Base-by-base conservation (phyloP, 768 basidiomycete genomes). In the Leccinum truebloodii region DNA sequence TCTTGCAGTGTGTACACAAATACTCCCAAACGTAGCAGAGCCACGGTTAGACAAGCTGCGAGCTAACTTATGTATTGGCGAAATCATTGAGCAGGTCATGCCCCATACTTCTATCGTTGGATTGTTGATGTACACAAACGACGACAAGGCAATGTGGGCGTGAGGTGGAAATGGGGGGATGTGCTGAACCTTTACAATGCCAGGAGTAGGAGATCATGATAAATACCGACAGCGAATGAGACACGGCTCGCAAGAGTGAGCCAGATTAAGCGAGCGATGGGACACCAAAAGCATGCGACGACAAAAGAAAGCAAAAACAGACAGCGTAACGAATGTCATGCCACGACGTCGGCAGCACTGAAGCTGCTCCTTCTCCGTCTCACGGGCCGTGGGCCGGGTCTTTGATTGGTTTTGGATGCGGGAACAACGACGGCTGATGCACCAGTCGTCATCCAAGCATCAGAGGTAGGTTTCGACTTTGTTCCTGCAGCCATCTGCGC, bases 1-100 rank as follows among this genome's bases (percentile, higher is more conserved):
- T 96, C 80, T 85, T 96, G 63, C 84, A 96, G 73, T 95, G 94
- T 69, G 82, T 94, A 52, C 91, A 89, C 69, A 92, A 87, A 69
- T 91, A 93, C 70, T 94, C 92, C 3, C 70, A 76, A 26, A 59
- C 63, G 14, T 54, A 62, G 20, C 16, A 34, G 49, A 37, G n/a
- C 22, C 53, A 10, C 7, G 44, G 3, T 12, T 60, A 30, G 39
- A 49, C 57, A 44, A 59, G 55, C 28, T 20, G 35, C 32, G 41
- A 44, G 41, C 41, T 44, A 54, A 10, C n/a, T 34, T 20, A 26
- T 16, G 30, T 24, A 22, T 44, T 55, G 32, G 54, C 41, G 22
- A 41, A 50, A 54, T 55, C 30, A 8, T 62, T 5, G 52, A 34
- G 37, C 57, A 53, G 35, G 37, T 50, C 54, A 48, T 64, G 54